Evolutionary conservation across 2,329 filamentous ascomycete species (phyloP).

Genomic region (Paracorniculantispora psalliotae): DNA sequence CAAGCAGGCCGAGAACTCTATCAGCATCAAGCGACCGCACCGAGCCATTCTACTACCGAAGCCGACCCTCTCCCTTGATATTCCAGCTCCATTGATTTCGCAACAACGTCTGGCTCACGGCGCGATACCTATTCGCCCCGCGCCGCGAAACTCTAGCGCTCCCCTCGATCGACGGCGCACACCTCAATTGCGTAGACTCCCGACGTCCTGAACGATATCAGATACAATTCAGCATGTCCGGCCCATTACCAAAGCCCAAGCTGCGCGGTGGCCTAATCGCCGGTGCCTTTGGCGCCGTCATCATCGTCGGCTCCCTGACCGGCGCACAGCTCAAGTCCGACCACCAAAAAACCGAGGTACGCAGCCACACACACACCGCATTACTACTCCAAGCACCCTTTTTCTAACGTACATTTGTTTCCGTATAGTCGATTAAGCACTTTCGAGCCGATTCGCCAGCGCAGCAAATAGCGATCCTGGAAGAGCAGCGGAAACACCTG

Average conservation of each 20-base stretch:
- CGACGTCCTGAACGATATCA: too few species aligned
- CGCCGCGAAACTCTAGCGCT: too few species aligned
- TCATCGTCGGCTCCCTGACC: conserved; percentile 43
- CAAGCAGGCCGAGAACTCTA: neutral
- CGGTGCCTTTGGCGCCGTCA: conserved; percentile 41
- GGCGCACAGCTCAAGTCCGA: conserved; percentile 46
- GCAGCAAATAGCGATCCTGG: conserved; percentile 42
- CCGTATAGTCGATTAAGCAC: conserved; percentile 27
- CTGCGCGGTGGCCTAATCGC: conserved; percentile 33
- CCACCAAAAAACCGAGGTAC: conserved; percentile 40
- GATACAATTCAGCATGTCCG: conserved; percentile 14
- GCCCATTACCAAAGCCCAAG: conserved; percentile 24
- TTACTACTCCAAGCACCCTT: too few species aligned
- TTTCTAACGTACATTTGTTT: neutral
- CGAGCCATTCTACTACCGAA: neutral
- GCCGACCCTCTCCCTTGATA: neutral
- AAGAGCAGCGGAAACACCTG: conserved; percentile 37
- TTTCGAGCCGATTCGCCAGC: conserved; percentile 35
- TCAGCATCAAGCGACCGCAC: neutral
- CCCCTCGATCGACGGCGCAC: too few species aligned
- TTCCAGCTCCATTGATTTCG: neutral
- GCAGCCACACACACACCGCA: conserved; percentile 1
- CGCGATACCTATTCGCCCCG: neutral
- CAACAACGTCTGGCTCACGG: neutral
- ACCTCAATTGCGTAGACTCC: too few species aligned